Evolutionary conservation across 2,329 filamentous ascomycete species (phyloP).

Genomic region (Paecilomyces formosus): DNA sequence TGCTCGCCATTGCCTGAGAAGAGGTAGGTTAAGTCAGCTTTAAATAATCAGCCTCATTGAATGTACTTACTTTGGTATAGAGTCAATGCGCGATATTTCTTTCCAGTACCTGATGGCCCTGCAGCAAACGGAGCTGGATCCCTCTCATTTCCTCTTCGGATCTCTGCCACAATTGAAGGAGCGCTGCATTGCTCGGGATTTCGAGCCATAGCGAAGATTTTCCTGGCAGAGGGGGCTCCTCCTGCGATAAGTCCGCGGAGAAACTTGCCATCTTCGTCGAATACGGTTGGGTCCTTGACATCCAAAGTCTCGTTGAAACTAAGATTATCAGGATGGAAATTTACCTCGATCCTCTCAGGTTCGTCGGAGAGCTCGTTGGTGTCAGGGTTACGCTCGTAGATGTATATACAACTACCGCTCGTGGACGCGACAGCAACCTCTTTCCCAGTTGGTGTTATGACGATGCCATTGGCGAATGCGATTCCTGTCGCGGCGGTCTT

Average conservation of each 20-base stretch:
- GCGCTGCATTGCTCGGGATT: constrained; percentile 7
- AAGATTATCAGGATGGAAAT: constrained; percentile 10
- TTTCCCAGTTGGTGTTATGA: constrained; percentile 10
- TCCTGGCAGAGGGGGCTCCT: constrained; percentile 7
- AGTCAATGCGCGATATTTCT: constrained; percentile 7
- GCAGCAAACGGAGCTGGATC: constrained; percentile 11
- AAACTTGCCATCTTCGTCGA: constrained; percentile 8
- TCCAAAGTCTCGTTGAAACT: constrained; percentile 9
- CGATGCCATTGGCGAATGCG: constrained; percentile 10
- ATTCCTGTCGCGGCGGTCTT: constrained; percentile 7
- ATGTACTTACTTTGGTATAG: constrained; percentile 8
- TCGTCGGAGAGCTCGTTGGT: constrained; percentile 8
- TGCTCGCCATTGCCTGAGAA: constrained; percentile 9
- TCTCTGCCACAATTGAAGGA: constrained; percentile 10
- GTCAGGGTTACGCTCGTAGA: constrained; percentile 9
- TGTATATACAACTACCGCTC: constrained; percentile 3
- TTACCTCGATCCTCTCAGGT: constrained; percentile 5
- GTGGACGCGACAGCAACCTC: constrained; percentile 10
- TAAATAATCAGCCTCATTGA: background rate
- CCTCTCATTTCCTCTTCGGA: constrained; percentile 7
- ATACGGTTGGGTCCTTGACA: constrained; percentile 7
- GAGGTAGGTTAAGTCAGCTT: background rate
- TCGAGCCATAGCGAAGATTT: constrained; percentile 8
- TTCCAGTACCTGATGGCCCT: constrained; percentile 3
- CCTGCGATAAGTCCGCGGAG: constrained; percentile 9